Percentiles rank a stretch among this genome's conserved stretches.
Evolutionary conservation across 805 yeast genomes (phyloP).

Genomic region (Wickerhamomyces subpelliculosus): DNA sequence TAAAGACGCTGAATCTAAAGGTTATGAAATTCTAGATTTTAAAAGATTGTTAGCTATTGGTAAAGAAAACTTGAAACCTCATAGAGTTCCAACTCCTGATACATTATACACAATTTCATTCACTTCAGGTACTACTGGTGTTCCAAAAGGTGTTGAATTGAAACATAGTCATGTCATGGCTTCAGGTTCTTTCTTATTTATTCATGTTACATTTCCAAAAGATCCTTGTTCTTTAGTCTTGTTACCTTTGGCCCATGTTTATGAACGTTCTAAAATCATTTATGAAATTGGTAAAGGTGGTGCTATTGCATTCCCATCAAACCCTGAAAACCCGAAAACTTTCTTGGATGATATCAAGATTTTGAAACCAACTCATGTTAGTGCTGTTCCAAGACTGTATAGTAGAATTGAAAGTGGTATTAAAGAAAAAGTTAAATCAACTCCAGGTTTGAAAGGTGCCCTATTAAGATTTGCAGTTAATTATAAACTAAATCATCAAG

Average conservation of each 20-base stretch:
- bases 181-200: slow-evolving; percentile 36
- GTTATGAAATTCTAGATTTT: slow-evolving; percentile 27
- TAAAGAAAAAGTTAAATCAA: slow-evolving; percentile 39
- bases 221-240: slow-evolving; percentile 31
- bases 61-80: slow-evolving; percentile 32
- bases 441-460: slow-evolving; percentile 37
- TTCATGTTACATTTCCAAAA: slow-evolving; percentile 25
- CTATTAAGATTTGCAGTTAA: slow-evolving; percentile 33
- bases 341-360: slow-evolving; percentile 52
- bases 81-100: slow-evolving; percentile 43
- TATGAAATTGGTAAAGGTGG: slow-evolving; percentile 41
- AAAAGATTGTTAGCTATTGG: slow-evolving; percentile 33
- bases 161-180: slow-evolving; percentile 47
- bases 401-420: slow-evolving; percentile 57
- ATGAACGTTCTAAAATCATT: slow-evolving; percentile 40
- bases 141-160: slow-evolving; percentile 64
- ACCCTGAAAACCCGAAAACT: slow-evolving; percentile 42
- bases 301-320: slow-evolving; percentile 48
- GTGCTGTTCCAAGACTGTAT: slow-evolving; percentile 59
- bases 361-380: slow-evolving; percentile 45
- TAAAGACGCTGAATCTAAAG: slow-evolving; percentile 22
- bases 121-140: slow-evolving; percentile 73
- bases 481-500: slow-evolving; percentile 34
- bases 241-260: slow-evolving; percentile 55
- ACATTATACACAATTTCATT: slow-evolving; percentile 57